Conservation (phyloP, 2,329 filamentous ascomycete genomes). For the Gyromitra esculenta region DNA sequence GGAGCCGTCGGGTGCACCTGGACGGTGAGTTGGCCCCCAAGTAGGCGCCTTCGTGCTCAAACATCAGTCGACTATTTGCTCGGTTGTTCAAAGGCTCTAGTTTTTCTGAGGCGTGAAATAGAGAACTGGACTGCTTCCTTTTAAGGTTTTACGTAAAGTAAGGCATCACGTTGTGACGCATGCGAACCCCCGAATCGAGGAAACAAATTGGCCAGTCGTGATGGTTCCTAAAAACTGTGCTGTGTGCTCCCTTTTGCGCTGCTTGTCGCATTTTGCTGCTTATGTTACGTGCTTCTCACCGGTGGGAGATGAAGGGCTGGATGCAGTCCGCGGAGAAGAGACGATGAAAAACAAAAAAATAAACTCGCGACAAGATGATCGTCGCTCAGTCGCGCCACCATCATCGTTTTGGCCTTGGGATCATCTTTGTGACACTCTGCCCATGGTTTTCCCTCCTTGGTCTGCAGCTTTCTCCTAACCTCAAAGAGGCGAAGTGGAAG, state of each 20-base stretch:
- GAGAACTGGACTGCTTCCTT: conserved; percentile 39
- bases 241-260: conserved; percentile 19
- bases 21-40: conserved; percentile 16
- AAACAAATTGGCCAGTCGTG: conserved; percentile 16
- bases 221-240: conserved; percentile 3
- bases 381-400: conserved; percentile 15
- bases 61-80: conserved; percentile 16
- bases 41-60: neutral
- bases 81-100: conserved; percentile 5
- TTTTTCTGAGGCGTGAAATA: conserved; percentile 24
- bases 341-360: conserved; percentile 19
- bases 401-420: conserved; percentile 36
- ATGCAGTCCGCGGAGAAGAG: conserved; percentile 45
- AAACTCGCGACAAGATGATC: conserved; percentile 41
- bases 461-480: neutral
- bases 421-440: conserved; percentile 23
- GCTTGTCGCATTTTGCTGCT: conserved; percentile 11
- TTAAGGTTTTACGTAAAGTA: conserved; percentile 44
- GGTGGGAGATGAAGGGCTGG: conserved; percentile 1
- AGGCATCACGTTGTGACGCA: conserved; percentile 29
- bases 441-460: conserved; percentile 3
- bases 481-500: conserved; percentile 1
- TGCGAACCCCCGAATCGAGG: conserved; percentile 36
- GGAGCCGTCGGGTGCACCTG: conserved; percentile 23
- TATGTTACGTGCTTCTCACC: conserved; percentile 6